These are phyloP conservation scores for Neurospora discreta DNA, from an alignment of 495 filamentous ascomycete species.

Conservation along the genomic window DNA sequence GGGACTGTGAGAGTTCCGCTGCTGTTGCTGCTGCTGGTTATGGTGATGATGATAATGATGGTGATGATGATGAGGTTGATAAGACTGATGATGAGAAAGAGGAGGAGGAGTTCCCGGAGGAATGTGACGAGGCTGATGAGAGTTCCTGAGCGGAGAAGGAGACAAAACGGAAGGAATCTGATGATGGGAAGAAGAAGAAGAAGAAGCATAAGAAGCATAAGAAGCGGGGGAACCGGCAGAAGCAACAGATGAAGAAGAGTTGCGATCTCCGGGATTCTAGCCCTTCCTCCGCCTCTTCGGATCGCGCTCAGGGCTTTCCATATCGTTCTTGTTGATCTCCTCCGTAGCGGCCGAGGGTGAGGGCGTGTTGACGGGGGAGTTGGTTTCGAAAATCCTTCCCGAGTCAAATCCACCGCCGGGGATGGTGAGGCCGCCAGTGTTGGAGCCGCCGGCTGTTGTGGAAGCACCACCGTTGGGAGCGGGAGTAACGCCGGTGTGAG, in stretches of 20 bases:
- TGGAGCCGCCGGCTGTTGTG: neutral
- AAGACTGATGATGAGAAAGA: neutral
- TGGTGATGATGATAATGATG: neutral
- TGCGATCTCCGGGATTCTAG: neutral
- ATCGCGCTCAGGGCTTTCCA: slow-evolving; percentile 28
- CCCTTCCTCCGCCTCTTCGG: slow-evolving; percentile 28
- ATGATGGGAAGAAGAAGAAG: too few species aligned
- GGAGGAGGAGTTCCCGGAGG: neutral
- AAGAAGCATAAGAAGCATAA: neutral
- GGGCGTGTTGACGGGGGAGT: slow-evolving; percentile 25
- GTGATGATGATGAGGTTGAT: neutral
- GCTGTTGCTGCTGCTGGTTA: neutral
- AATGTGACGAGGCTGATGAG: neutral
- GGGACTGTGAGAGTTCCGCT: neutral
- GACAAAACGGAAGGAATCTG: neutral
- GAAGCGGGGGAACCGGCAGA: neutral
- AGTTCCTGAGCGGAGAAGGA: neutral
- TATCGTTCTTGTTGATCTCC: slow-evolving; percentile 30
- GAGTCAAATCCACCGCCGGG: slow-evolving; percentile 8
- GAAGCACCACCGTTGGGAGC: neutral
- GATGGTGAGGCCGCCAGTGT: neutral
- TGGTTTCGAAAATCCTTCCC: slow-evolving; percentile 22
- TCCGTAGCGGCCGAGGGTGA: slow-evolving; percentile 34
- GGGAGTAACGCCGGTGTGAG: neutral
- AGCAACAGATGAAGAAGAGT: neutral